phyloP scores from a whole-genome alignment of 2,329 filamentous ascomycete genomes.

The Phialemonium atrogriseum region DNA sequence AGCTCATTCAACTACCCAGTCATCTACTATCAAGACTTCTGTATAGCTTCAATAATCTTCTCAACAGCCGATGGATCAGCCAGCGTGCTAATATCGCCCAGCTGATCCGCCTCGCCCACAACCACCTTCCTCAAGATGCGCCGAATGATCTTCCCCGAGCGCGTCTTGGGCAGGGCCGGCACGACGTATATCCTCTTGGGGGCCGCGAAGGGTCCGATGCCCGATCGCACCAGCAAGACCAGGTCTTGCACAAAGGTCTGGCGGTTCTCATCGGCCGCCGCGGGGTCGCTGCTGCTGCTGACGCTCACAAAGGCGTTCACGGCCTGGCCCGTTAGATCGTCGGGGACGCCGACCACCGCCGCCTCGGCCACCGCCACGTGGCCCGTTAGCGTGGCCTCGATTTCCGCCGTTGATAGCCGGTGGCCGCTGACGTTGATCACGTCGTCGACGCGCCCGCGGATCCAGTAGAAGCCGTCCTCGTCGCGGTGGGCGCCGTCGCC shows the following conservation, averaged over 20 bases:
- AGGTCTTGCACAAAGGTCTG: slow-evolving; percentile 85
- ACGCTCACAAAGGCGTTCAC: slow-evolving; percentile 94
- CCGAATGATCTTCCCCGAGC: slow-evolving; percentile 97
- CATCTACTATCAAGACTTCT: slow-evolving; percentile 54
- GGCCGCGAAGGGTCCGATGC: slow-evolving; percentile 90
- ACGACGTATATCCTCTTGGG: slow-evolving; percentile 87
- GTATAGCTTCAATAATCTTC: slow-evolving; percentile 75
- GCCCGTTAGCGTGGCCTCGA: slow-evolving; percentile 89
- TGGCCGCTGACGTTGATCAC: slow-evolving; percentile 96
- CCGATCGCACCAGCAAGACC: slow-evolving; percentile 86
- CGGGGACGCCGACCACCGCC: slow-evolving; percentile 81
- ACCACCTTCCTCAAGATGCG: slow-evolving; percentile 93
- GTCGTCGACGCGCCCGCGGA: slow-evolving; percentile 91
- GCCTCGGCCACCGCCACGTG: slow-evolving; percentile 83
- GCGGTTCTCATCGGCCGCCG: too few species aligned
- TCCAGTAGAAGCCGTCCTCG: slow-evolving; percentile 98
- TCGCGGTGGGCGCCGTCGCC: slow-evolving; percentile 89
- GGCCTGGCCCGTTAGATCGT: slow-evolving; percentile 90
- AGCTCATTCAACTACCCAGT: too few species aligned
- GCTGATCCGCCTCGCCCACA: slow-evolving; percentile 88
- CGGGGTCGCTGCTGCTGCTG: slow-evolving; percentile 69
- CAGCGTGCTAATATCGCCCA: slow-evolving; percentile 83
- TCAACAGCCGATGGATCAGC: slow-evolving; percentile 81
- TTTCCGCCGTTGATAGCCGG: slow-evolving; percentile 89
- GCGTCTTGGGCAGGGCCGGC: slow-evolving; percentile 87